A percentile compares a stretch with the other conserved stretches of the same genome.
These are phyloP conservation scores for Yamadazyma trypodendri DNA, from an alignment of 1,139 yeast genomes.

Conservation along the genomic window DNA sequence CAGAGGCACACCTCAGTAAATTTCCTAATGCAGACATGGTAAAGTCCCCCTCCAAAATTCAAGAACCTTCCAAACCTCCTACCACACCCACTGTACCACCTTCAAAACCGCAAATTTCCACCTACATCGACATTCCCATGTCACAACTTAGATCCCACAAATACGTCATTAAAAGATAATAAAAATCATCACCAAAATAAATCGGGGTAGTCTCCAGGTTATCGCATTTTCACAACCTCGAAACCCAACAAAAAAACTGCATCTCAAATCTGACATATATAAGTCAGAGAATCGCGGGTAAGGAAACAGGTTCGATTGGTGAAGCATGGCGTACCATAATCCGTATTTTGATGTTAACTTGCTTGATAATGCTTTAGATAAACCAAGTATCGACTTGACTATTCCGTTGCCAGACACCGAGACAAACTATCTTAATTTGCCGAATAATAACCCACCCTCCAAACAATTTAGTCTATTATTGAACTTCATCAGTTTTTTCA, in stretches of 20 bases:
- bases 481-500: conserved; percentile 32
- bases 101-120: too few relatives aligned
- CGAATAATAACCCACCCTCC: conserved; percentile 27
- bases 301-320: background rate
- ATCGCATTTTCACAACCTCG: conserved; percentile 3
- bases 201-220: background rate
- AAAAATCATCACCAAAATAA: background rate
- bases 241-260: conserved; percentile 6
- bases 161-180: conserved; percentile 2
- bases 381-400: conserved; percentile 33
- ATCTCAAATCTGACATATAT: conserved; percentile 1
- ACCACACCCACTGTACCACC: too few relatives aligned
- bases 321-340: conserved; percentile 4
- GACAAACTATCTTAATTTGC: conserved; percentile 19
- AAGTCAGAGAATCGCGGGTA: background rate
- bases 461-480: conserved; percentile 30
- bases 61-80: background rate
- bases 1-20: too few relatives aligned
- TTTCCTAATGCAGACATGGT: conserved; percentile 3
- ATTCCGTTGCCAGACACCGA: conserved; percentile 45
- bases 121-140: conserved; percentile 6
- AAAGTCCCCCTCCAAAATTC: conserved; percentile 4
- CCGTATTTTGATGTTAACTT: conserved; percentile 36
- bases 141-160: conserved; percentile 3
- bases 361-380: conserved; percentile 32